A percentile compares a stretch with the other conserved stretches of the same genome.
phyloP scores from a whole-genome alignment of 805 yeast species.

The Teunomyces cretensis region DNA sequence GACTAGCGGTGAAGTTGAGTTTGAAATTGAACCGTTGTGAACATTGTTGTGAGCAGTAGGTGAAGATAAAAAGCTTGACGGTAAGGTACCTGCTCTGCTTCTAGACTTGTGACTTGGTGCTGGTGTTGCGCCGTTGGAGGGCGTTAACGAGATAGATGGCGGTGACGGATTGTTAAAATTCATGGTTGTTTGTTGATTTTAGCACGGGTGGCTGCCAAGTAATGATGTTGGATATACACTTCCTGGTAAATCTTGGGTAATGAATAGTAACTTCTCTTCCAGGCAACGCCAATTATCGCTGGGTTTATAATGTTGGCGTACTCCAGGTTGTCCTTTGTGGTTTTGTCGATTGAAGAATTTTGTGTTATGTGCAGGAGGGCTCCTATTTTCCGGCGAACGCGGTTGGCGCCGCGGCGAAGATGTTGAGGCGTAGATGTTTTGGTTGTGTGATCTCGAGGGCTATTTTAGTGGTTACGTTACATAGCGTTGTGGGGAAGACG shows the following conservation, averaged over 20 bases:
- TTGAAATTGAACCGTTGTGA: conserved; percentile 8
- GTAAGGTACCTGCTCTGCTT: conserved; percentile 78
- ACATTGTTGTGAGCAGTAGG: conserved; percentile 1
- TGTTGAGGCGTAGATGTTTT: not conserved
- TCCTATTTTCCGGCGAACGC: conserved; percentile 5
- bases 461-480: not conserved
- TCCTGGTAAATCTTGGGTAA: too few species aligned
- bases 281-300: not conserved
- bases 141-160: conserved; percentile 31
- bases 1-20: conserved; percentile 7
- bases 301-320: not conserved
- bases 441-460: not conserved
- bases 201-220: too few species aligned
- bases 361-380: not conserved
- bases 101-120: conserved; percentile 35
- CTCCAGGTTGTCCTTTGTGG: conserved; percentile 1
- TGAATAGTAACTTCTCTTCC: too few species aligned
- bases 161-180: conserved; percentile 23
- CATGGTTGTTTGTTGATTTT: not conserved
- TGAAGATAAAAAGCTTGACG: conserved; percentile 50
- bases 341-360: not conserved
- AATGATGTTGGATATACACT: too few species aligned
- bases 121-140: conserved; percentile 20
- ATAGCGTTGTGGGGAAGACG: too few species aligned
- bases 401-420: conserved; percentile 2